phyloP scores from a whole-genome alignment of 2,329 filamentous ascomycete genomes.

The Fusarium sp. region DNA sequence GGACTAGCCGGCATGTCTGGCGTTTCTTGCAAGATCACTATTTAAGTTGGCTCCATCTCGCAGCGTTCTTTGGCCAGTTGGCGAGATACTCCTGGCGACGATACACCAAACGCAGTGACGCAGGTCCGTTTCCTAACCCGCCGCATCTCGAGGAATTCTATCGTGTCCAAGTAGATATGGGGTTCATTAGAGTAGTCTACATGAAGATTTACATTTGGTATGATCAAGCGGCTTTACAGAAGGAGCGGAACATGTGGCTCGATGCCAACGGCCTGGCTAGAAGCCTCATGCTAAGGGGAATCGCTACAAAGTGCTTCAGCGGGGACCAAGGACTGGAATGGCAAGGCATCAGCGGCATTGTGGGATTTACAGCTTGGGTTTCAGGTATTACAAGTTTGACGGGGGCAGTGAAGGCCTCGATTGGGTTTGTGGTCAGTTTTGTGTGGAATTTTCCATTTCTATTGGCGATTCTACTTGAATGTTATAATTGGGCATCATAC shows the following conservation, averaged over 20 bases:
- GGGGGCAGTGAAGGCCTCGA: background rate
- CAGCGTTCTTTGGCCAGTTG: background rate
- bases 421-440: background rate
- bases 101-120: background rate
- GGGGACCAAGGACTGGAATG: background rate
- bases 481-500: background rate
- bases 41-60: background rate
- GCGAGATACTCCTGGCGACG: background rate
- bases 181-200: conserved; percentile 14
- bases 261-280: conserved; percentile 48
- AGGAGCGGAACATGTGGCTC: conserved; percentile 47
- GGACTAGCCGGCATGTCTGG: background rate
- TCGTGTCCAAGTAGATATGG: conserved; percentile 5
- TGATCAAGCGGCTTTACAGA: conserved; percentile 26
- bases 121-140: background rate
- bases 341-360: background rate
- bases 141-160: background rate
- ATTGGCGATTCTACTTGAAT: background rate
- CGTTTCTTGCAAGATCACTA: background rate
- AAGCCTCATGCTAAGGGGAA: conserved; percentile 42
- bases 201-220: conserved; percentile 4
- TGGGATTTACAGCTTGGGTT: background rate
- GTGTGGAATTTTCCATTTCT: background rate
- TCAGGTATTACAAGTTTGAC: background rate
- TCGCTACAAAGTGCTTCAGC: conserved; percentile 17